Conservation (phyloP, 2,329 filamentous ascomycete genomes). For the Aureobasidium sp. region DNA sequence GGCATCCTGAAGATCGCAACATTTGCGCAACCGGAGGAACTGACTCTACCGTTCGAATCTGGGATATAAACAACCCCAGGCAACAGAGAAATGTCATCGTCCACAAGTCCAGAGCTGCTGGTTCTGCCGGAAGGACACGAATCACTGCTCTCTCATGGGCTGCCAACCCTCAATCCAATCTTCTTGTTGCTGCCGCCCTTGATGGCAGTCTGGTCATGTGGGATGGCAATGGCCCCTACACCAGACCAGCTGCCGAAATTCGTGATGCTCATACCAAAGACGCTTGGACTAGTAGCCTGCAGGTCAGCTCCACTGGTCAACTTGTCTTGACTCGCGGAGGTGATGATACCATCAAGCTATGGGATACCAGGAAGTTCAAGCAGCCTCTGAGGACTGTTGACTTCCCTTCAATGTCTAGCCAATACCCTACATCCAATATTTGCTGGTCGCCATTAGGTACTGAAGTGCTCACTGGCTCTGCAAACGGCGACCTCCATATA, state of each 20-base stretch:
- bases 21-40: slow-evolving; percentile 85
- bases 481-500: slow-evolving; percentile 80
- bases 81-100: slow-evolving; percentile 90
- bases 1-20: slow-evolving; percentile 83
- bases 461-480: slow-evolving; percentile 83
- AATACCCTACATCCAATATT: background rate
- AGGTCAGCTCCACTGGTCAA: slow-evolving; percentile 83
- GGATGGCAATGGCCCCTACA: slow-evolving; percentile 78
- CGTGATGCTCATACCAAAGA: slow-evolving; percentile 71
- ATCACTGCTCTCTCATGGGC: slow-evolving; percentile 94
- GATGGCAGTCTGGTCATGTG: slow-evolving; percentile 92
- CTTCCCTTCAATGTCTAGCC: slow-evolving; percentile 60
- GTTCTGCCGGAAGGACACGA: slow-evolving; percentile 79
- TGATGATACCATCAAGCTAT: slow-evolving; percentile 88
- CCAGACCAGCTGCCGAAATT: slow-evolving; percentile 74
- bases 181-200: slow-evolving; percentile 74
- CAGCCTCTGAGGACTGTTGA: slow-evolving; percentile 71
- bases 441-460: slow-evolving; percentile 78
- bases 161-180: slow-evolving; percentile 64
- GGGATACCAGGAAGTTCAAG: slow-evolving; percentile 96
- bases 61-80: slow-evolving; percentile 89
- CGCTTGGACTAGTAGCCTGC: slow-evolving; percentile 88
- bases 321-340: slow-evolving; percentile 87
- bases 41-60: slow-evolving; percentile 91
- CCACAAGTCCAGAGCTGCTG: slow-evolving; percentile 86